Evolutionary conservation across 2,329 filamentous ascomycete species (phyloP).

Genomic region (Aspergillus sergii): DNA sequence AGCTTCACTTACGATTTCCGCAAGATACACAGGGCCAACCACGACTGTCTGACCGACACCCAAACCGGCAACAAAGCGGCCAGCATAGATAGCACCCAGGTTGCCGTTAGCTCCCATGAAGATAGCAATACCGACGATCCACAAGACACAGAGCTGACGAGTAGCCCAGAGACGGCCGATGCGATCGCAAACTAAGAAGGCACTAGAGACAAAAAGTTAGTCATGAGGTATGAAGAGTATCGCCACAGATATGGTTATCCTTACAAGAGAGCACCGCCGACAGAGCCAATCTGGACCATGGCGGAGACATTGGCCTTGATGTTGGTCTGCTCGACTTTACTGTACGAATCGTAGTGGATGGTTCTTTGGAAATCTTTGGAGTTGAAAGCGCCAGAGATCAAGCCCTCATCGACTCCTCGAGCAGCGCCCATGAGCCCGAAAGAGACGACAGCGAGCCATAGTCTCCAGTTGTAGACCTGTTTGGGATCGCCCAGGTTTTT

Average conservation of each 20-base stretch:
- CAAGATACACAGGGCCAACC: slow-evolving; percentile 67
- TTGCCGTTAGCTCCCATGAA: slow-evolving; percentile 45
- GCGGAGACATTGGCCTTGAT: slow-evolving; percentile 76
- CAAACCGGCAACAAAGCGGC: slow-evolving; percentile 48
- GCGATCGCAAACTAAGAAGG: slow-evolving; percentile 51
- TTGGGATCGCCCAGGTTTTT: slow-evolving; percentile 67
- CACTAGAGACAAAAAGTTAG: slow-evolving; percentile 39
- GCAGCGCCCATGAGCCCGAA: slow-evolving; percentile 77
- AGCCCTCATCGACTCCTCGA: slow-evolving; percentile 76
- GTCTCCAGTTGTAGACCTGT: slow-evolving; percentile 73
- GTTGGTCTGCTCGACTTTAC: slow-evolving; percentile 60
- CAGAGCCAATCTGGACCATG: slow-evolving; percentile 80
- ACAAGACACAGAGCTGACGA: slow-evolving; percentile 44
- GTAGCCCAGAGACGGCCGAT: slow-evolving; percentile 48
- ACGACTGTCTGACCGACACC: slow-evolving; percentile 49
- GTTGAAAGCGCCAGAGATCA: slow-evolving; percentile 72
- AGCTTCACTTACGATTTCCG: slow-evolving; percentile 58
- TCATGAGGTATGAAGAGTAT: too few species aligned
- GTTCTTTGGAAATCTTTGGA: slow-evolving; percentile 64
- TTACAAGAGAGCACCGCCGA: slow-evolving; percentile 68
- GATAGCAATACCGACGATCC: slow-evolving; percentile 47
- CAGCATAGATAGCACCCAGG: slow-evolving; percentile 46
- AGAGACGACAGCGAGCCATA: slow-evolving; percentile 75
- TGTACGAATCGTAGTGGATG: slow-evolving; percentile 61
- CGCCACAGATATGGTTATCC: slow-evolving; percentile 16